Evolutionary conservation across 208 protist species (phyloP).

Genomic region (Borovskyia barvae): DNA sequence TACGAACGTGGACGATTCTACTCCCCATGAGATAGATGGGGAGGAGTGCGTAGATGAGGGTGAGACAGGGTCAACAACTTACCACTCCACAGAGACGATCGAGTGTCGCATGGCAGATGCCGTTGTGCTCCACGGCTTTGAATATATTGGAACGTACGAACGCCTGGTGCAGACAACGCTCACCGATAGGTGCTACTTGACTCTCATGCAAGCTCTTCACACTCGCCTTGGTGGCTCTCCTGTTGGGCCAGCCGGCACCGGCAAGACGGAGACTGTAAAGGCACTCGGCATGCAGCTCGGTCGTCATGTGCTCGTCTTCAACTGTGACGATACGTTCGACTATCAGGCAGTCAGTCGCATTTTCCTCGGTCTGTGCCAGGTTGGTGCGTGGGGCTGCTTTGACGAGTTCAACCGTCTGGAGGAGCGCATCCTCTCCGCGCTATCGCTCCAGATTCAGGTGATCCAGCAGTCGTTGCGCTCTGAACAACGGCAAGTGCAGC

Average conservation of each 20-base stretch:
- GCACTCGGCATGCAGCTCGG: conserved; percentile 97
- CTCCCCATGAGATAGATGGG: no score
- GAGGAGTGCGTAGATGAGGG: no score
- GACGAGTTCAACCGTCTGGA: conserved; percentile 99
- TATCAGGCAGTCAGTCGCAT: conserved; percentile 98
- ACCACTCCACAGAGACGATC: conserved; percentile 42
- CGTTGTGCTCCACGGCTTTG: conserved; percentile 96
- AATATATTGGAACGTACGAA: conserved; percentile 98
- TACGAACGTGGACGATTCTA: no score
- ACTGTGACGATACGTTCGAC: conserved; percentile 99
- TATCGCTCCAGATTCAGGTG: conserved; percentile 99
- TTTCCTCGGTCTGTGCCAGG: conserved; percentile 99
- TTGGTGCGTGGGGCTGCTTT: conserved; percentile 99
- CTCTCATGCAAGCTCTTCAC: conserved; percentile 98
- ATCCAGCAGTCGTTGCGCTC: conserved; percentile 95
- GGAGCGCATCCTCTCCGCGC: conserved; percentile 98
- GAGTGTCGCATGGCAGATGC: conserved; percentile 97
- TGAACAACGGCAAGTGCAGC: conserved; percentile 70
- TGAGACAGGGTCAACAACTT: no score
- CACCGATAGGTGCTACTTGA: conserved; percentile 99
- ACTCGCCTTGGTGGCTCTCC: conserved; percentile 96
- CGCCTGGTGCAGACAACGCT: conserved; percentile 99
- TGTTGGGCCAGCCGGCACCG: conserved; percentile 97
- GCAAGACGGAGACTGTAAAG: conserved; percentile 99
- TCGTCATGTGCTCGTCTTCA: conserved; percentile 98